Evolutionary conservation across 1,139 yeast genomes (phyloP).

Genomic region (Diutina sp.): DNA sequence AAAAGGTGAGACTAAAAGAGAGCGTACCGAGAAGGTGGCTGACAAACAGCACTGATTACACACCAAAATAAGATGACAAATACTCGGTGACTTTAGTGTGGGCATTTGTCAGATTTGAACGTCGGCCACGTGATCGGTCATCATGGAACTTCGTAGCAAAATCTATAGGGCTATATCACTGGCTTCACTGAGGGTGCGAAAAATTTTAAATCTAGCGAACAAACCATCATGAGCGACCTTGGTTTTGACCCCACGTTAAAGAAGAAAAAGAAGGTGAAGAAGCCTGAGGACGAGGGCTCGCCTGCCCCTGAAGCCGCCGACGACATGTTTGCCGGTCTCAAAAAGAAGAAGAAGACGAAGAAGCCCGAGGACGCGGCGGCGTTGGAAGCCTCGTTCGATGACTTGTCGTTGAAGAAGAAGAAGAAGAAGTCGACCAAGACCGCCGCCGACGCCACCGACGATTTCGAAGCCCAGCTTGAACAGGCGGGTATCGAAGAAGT

Average conservation of each 20-base stretch:
- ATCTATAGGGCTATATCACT: neutral
- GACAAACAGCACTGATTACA: too few species aligned
- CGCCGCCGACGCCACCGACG: slow-evolving; percentile 37
- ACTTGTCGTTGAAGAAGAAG: slow-evolving; percentile 56
- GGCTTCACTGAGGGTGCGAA: neutral
- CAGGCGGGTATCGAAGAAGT: slow-evolving; percentile 72
- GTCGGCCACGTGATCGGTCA: neutral
- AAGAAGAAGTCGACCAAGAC: slow-evolving; percentile 64
- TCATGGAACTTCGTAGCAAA: neutral
- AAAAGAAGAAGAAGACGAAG: slow-evolving; percentile 39
- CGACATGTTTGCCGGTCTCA: slow-evolving; percentile 42
- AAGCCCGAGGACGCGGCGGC: slow-evolving; percentile 24
- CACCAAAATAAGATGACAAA: too few species aligned
- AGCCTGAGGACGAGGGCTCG: slow-evolving; percentile 27
- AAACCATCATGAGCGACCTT: slow-evolving; percentile 37
- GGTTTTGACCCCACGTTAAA: slow-evolving; percentile 71
- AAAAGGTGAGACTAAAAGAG: too few species aligned
- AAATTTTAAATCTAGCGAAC: neutral
- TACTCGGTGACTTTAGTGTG: too few species aligned
- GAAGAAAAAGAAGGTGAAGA: slow-evolving; percentile 72
- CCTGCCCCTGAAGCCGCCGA: slow-evolving; percentile 23
- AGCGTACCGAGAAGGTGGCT: too few species aligned
- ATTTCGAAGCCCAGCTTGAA: slow-evolving; percentile 82
- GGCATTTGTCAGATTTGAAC: too few species aligned
- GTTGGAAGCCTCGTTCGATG: slow-evolving; percentile 54